Evolutionary conservation across 306 rosid species (phyloP), one percentile per base, ranked within the genome.

Genomic region (Cajanus cajan): DNA sequence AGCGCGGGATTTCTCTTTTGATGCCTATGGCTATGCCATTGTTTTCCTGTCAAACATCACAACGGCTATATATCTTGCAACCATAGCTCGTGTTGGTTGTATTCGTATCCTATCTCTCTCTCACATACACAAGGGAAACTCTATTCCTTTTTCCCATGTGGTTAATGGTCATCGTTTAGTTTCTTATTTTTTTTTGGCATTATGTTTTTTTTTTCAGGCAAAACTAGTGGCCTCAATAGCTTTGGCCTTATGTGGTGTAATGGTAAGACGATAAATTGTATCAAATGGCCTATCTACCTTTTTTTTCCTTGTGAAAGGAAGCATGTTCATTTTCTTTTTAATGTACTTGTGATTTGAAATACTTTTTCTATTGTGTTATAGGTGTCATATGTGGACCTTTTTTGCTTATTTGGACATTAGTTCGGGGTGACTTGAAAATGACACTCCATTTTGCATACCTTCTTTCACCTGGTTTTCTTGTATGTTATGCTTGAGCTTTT

Each of bases 171-270:
- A 76, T 75, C 63, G 61, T 59, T 21, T 59, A 61, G 50, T 73
- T 77, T 84, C 80, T 82, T 31, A 73, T 59, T 37, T 73, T 37
- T 73, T 39, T 80, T 48, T 71, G 14, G 21, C 43, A 33, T 21
- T 62, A 19, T 77, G 31, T 37, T 54, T 84, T 72, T 66, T n/a
- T 51, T 82, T 25, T 47, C 87, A 90, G 98, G 98, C 68, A 93
- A 90, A 87, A 83, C 91, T 45, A 88, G 96, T 74, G 98, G 98
- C 41, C 93, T 93, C 44, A 93, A 89, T 81, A 93, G 96, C 89
- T 93, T 89, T 86, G 96, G 96, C 71, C 97, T 93, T 51, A 93
- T 93, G 96, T 90, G 97, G 97, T 93, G 96, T 86, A 93, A 93
- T 6, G 94, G 96, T 90, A 85, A 74, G 84, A 69, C 28, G 74